These are phyloP conservation scores for Thielaviopsis musarum DNA, from an alignment of 2,329 filamentous ascomycete species.

Conservation along the genomic window DNA sequence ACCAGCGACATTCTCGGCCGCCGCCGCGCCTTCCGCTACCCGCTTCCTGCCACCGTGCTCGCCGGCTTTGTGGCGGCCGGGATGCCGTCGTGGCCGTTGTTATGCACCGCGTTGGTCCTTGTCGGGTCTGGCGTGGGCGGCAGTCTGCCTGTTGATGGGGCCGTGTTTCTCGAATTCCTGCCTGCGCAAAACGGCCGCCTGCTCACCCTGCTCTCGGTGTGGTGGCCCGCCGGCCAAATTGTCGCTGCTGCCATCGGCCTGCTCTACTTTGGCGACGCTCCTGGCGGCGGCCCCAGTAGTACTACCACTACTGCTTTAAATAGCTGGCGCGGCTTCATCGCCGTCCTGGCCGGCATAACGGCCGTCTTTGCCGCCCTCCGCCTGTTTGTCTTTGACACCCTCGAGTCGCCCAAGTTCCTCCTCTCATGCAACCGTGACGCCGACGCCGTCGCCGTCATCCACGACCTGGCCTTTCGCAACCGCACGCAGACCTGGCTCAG, in stretches of 20 bases:
- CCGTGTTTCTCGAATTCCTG: conserved; percentile 69
- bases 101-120: conserved; percentile 42
- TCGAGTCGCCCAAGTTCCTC: conserved; percentile 74
- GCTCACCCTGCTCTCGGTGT: conserved; percentile 64
- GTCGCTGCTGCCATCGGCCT: conserved; percentile 56
- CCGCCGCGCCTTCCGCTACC: conserved; percentile 65
- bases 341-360: conserved; percentile 54
- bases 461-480: conserved; percentile 62
- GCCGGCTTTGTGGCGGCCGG: conserved; percentile 59
- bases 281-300: conserved; percentile 28
- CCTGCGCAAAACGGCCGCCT: conserved; percentile 58
- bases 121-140: conserved; percentile 56
- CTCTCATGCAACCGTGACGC: conserved; percentile 58
- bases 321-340: conserved; percentile 61
- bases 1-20: conserved; percentile 65
- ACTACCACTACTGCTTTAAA: neutral
- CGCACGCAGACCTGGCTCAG: conserved; percentile 57
- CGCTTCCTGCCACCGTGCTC: conserved; percentile 54
- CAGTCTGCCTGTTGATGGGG: conserved; percentile 63
- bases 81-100: conserved; percentile 47
- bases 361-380: conserved; percentile 63
- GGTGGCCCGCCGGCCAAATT: conserved; percentile 75
- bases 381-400: conserved; percentile 65
- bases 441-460: conserved; percentile 65
- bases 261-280: conserved; percentile 41